Evolutionary conservation across 257 asterid genomes (phyloP).

Genomic region (Solanum chilense): DNA sequence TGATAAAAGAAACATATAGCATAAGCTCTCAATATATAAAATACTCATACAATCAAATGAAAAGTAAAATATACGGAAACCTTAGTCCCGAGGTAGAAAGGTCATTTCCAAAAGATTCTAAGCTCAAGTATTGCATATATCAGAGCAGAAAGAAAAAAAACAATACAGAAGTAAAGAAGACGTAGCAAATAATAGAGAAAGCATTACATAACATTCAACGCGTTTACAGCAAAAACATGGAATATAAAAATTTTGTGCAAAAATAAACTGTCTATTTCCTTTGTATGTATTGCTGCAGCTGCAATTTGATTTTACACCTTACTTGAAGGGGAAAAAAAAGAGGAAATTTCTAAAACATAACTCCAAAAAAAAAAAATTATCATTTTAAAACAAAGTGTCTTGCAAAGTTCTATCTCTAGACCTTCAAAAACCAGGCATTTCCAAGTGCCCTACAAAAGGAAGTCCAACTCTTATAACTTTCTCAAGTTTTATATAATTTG

Average conservation of each 20-base stretch:
- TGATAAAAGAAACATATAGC: not conserved
- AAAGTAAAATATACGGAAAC: not conserved
- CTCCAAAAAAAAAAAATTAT: not conserved
- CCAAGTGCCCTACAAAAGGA: not conserved
- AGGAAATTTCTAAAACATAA: not conserved
- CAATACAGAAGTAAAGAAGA: not conserved
- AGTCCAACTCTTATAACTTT: not conserved
- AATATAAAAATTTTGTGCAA: not conserved
- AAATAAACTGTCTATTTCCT: not conserved
- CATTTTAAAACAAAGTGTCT: not conserved
- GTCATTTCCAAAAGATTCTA: not conserved
- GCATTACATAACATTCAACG: not conserved
- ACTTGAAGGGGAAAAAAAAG: not conserved
- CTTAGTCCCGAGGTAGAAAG: not conserved
- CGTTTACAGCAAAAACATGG: not conserved
- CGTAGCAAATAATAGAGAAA: not conserved
- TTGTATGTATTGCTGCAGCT: conserved; percentile 2
- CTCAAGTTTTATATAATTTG: not conserved
- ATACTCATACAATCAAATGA: not conserved
- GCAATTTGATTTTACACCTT: conserved; percentile 11
- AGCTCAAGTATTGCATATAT: not conserved
- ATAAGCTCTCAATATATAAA: not conserved
- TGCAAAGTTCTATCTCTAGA: conserved; percentile 4
- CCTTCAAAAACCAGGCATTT: conserved; percentile 2
- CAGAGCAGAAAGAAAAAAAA: not conserved